Evolutionary conservation across 2,329 filamentous ascomycete species (phyloP).

Genomic region (Hymenoscyphus fructigenus): DNA sequence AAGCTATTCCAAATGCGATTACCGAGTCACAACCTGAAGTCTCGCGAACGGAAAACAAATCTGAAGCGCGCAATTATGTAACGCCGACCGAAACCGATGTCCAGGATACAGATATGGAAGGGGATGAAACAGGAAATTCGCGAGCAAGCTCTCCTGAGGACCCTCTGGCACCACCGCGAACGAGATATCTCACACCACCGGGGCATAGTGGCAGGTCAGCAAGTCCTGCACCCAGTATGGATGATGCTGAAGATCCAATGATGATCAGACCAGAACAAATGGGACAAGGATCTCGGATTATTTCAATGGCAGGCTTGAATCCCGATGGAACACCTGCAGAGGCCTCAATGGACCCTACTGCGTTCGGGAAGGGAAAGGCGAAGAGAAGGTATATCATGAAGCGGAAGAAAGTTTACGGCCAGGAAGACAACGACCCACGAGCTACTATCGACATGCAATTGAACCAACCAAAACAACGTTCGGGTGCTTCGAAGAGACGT

Average conservation of each 20-base stretch:
- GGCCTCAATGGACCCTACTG: conserved; percentile 13
- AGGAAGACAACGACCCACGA: conserved; percentile 27
- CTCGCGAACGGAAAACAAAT: background rate
- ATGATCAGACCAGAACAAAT: conserved; percentile 11
- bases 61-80: background rate
- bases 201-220: conserved; percentile 7
- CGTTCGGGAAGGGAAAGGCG: conserved; percentile 23
- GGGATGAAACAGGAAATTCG: conserved; percentile 1
- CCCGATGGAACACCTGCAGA: conserved; percentile 31
- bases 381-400: conserved; percentile 23
- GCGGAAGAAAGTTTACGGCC: conserved; percentile 24
- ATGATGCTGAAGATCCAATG: conserved; percentile 17
- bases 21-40: background rate
- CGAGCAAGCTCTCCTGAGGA: conserved; percentile 6
- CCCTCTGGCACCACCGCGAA: background rate
- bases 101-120: background rate
- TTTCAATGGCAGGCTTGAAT: conserved; percentile 28
- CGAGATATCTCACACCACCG: conserved; percentile 13
- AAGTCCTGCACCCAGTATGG: conserved; percentile 10
- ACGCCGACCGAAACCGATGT: background rate
- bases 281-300: conserved; percentile 22
- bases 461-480: conserved; percentile 22
- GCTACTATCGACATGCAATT: conserved; percentile 29
- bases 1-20: background rate
- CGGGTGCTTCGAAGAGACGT: conserved; percentile 19